phyloP scores from a whole-genome alignment of 2,329 filamentous ascomycete genomes.

The Paecilomyces formosus region DNA sequence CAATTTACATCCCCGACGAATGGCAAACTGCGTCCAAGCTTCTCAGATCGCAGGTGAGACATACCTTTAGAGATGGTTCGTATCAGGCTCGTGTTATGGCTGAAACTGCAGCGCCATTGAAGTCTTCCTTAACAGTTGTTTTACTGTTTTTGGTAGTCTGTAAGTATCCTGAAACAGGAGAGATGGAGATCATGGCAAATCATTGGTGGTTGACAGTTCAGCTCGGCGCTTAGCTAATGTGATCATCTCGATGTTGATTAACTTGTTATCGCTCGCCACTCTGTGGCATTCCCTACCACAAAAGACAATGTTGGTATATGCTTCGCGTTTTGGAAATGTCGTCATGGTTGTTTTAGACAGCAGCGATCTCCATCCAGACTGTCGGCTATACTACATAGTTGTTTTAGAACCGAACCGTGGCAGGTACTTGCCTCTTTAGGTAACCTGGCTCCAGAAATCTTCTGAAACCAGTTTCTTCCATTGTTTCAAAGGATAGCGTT shows the following conservation, averaged over 20 bases:
- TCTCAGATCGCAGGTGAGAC: not conserved
- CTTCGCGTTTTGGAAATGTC: not conserved
- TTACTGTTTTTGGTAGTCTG: not conserved
- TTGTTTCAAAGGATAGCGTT: not conserved
- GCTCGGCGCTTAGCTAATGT: not conserved
- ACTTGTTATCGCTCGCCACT: not conserved
- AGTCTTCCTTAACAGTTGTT: not conserved
- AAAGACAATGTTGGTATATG: not conserved
- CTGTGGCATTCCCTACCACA: not conserved
- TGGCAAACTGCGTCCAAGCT: not conserved
- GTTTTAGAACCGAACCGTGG: not conserved
- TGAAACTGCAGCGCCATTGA: not conserved
- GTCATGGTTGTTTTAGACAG: not conserved
- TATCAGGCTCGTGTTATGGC: not conserved
- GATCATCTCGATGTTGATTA: not conserved
- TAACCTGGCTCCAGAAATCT: not conserved
- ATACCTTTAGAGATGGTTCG: not conserved
- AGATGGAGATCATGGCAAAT: not conserved
- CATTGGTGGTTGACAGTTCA: not conserved
- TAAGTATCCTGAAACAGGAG: not conserved
- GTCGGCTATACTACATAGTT: not conserved
- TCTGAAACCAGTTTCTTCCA: not conserved
- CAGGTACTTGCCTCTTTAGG: not conserved
- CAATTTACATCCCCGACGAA: not conserved
- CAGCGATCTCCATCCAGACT: not conserved